These are phyloP conservation scores for Suillus weaverae DNA, from an alignment of 768 basidiomycete species.

Conservation along the genomic window DNA sequence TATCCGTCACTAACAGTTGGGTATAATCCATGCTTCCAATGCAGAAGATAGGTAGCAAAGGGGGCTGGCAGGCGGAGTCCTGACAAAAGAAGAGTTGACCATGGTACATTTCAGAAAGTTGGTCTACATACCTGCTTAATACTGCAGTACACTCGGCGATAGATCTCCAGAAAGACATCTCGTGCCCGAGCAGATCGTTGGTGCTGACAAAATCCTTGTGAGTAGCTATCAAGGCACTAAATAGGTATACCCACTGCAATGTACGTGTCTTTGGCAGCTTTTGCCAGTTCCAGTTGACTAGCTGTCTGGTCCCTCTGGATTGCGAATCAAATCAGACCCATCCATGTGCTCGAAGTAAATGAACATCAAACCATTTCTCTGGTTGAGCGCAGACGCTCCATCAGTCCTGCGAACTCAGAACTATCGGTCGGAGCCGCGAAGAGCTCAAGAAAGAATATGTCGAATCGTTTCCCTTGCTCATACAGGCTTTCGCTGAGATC, in stretches of 20 bases:
- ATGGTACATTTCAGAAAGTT: not conserved
- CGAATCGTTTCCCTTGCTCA: not conserved
- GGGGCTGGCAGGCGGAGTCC: not conserved
- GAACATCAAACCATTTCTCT: not conserved
- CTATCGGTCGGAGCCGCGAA: not conserved
- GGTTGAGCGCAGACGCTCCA: not conserved
- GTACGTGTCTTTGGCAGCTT: not conserved
- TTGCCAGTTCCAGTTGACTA: not conserved
- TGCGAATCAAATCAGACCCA: not conserved
- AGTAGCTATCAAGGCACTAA: not conserved
- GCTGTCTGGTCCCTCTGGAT: not conserved
- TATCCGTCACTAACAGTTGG: not conserved
- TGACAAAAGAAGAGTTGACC: not conserved
- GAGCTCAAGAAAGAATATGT: not conserved
- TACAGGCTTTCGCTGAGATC: not conserved
- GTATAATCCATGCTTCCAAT: not conserved
- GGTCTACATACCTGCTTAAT: not conserved
- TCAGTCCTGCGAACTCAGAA: not conserved
- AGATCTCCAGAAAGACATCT: not conserved
- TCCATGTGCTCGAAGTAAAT: not conserved
- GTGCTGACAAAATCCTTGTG: not conserved
- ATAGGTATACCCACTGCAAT: not conserved
- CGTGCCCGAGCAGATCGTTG: not conserved
- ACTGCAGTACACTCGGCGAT: not conserved
- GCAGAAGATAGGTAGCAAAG: not conserved